A percentile compares a stretch with the other conserved stretches of the same genome.
Conservation (phyloP, 2,329 filamentous ascomycete species). For the Exophiala dermatitidis region DNA sequence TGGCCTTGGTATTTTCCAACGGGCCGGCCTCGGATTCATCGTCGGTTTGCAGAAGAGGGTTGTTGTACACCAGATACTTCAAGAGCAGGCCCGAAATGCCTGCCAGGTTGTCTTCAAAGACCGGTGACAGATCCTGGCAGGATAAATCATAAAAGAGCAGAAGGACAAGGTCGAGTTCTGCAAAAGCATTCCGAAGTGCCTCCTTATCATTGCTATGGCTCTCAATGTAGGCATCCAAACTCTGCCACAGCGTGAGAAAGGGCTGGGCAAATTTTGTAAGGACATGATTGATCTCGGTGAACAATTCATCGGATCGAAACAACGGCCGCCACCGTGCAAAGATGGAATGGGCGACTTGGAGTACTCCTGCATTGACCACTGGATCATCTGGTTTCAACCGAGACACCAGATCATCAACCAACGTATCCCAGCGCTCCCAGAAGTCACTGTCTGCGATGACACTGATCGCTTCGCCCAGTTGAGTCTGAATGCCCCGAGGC, state of each 20-base stretch:
- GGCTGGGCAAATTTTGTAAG: conserved; percentile 74
- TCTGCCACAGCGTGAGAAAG: conserved; percentile 63
- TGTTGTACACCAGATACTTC: conserved; percentile 89
- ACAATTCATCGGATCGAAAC: conserved; percentile 86
- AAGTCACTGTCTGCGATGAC: conserved; percentile 98
- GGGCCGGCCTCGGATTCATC: conserved; percentile 84
- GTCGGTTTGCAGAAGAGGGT: conserved; percentile 70
- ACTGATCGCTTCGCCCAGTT: conserved; percentile 93
- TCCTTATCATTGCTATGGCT: conserved; percentile 69
- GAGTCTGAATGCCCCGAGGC: conserved; percentile 77
- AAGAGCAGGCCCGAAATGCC: conserved; percentile 73
- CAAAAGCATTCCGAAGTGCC: conserved; percentile 68
- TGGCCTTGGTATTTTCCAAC: conserved; percentile 80
- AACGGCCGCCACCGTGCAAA: conserved; percentile 93
- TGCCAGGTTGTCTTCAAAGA: conserved; percentile 82
- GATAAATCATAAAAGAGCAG: conserved; percentile 95
- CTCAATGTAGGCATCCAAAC: conserved; percentile 53
- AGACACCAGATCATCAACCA: conserved; percentile 85
- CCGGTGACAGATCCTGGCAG: conserved; percentile 90
- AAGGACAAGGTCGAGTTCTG: conserved; percentile 77
- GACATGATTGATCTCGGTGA: conserved; percentile 94
- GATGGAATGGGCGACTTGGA: conserved; percentile 96
- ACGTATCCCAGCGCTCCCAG: conserved; percentile 91
- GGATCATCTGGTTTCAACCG: conserved; percentile 75
- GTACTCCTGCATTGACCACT: conserved; percentile 81